phyloP scores from a whole-genome alignment of 257 asterid genomes.

The Plectranthus barbatus region DNA sequence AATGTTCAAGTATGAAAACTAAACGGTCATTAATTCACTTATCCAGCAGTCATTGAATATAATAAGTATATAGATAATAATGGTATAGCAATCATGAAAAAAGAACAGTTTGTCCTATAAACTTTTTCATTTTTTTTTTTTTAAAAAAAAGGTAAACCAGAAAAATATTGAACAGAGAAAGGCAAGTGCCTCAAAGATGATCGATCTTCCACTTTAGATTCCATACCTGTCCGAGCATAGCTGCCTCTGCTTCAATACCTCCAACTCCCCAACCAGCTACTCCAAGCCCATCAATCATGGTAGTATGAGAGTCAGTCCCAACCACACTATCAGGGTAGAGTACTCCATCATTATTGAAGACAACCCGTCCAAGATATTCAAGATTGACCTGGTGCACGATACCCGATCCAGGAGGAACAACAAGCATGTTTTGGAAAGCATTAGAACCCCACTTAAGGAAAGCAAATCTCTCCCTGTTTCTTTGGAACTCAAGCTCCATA shows the following conservation, averaged over 20 bases:
- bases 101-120: not conserved
- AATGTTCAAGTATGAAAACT: not conserved
- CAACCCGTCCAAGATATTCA: constrained; percentile 95
- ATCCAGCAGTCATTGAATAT: not conserved
- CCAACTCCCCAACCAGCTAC: no score
- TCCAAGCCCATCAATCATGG: no score
- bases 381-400: no score
- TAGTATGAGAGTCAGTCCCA: constrained; percentile 95
- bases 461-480: constrained; percentile 96
- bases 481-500: constrained; percentile 86
- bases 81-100: not conserved
- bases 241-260: no score
- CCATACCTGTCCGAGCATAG: constrained; percentile 94
- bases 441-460: constrained; percentile 97
- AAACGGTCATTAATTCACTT: not conserved
- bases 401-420: no score
- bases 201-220: not conserved
- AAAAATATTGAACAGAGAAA: not conserved
- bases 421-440: constrained; percentile 95
- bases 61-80: not conserved
- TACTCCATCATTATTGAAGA: constrained; percentile 68
- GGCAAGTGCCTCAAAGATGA: not conserved
- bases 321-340: constrained; percentile 96
- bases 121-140: not conserved
- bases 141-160: not conserved